Base-by-base conservation (phyloP, 2,329 filamentous ascomycete genomes). In the Nothophaeocryptopus gaeumannii region DNA sequence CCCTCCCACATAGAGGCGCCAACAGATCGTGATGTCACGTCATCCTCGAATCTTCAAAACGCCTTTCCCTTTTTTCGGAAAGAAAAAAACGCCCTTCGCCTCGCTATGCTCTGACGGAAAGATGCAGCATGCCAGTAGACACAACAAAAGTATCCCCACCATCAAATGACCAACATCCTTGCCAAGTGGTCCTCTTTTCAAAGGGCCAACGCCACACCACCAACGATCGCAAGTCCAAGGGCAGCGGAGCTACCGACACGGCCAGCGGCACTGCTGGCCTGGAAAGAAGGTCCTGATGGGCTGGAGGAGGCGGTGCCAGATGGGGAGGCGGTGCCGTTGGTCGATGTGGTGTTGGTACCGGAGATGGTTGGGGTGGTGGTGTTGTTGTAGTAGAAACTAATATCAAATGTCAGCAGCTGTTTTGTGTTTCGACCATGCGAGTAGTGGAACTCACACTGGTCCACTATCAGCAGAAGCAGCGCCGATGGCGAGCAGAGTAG, bases 181-280 rank as follows among this genome's bases (percentile, higher is more conserved):
- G n/a, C n/a, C n/a, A n/a, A n/a, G n/a, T n/a, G n/a, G n/a, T n/a
- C n/a, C 20, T 26, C 20, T 26, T 26, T 26, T 26, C 7, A 26
- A 26, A 26, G 20, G 4, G 20, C 53, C 31, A 55, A 31, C 44
- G 49, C 53, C 31, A 55, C 35, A 32, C 53, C 53, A 29, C 53
- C 53, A 29, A 55, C 50, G 9, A 55, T 33, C 12, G 53, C 42
- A 20, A 55, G 45, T 26, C 50, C 53, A n/a, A 55, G 39, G 34
- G 46, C 50, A 41, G 50, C 50, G 8, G 49, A 52, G 38, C 33
- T 46, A n/a, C 45, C 50, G 26, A 51, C 39, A 13, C 34, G 34
- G 44, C 39, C 50, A 39, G 47, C 49, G 9, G 44, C 37, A 45
- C 42, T 40, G 14, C 20, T 35, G 36, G 51, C 39, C 37, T 44